Conservation (phyloP, 2,329 filamentous ascomycete species). For the Eutypella sp. region DNA sequence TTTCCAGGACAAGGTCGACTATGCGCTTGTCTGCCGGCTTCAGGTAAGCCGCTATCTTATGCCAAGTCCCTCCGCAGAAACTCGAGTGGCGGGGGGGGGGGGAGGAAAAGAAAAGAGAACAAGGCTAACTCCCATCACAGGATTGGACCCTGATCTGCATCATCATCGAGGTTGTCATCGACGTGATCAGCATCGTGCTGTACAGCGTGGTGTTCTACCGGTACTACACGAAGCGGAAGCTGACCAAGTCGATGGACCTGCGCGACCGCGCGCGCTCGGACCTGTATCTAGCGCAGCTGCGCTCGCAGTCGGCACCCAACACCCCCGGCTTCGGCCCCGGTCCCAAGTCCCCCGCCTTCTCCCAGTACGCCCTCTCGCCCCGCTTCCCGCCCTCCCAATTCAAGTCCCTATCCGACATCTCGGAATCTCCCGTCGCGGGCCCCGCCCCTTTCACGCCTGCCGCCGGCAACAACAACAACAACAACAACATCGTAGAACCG, state of each 20-base stretch:
- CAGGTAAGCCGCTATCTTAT: conserved; percentile 47
- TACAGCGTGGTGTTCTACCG: conserved; percentile 96
- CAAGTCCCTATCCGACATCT: conserved; percentile 43
- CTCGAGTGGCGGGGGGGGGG: no score
- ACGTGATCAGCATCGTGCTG: conserved; percentile 83
- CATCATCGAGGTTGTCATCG: conserved; percentile 92
- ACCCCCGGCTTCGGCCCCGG: conserved; percentile 75
- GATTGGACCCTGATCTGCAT: conserved; percentile 96
- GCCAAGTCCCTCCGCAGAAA: conserved; percentile 9
- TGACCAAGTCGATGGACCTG: conserved; percentile 93
- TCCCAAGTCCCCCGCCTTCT: conserved; percentile 58
- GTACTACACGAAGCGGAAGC: conserved; percentile 92
- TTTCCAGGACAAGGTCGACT: conserved; percentile 77
- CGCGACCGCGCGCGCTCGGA: conserved; percentile 92
- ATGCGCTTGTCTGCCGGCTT: conserved; percentile 85
- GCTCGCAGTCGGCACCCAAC: conserved; percentile 85
- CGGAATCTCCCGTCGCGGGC: conserved; percentile 19
- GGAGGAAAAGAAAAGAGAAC: no score
- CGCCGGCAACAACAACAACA: conserved; percentile 28
- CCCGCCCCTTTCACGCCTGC: conserved; percentile 47
- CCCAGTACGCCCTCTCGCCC: conserved; percentile 52
- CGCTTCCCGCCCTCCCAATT: conserved; percentile 56
- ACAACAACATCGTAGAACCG: conserved; percentile 50
- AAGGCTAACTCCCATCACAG: conserved; percentile 39
- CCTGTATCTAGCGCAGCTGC: conserved; percentile 84